phyloP scores from a whole-genome alignment of 2,329 filamentous ascomycete genomes.

The Fusarium euwallaceae region DNA sequence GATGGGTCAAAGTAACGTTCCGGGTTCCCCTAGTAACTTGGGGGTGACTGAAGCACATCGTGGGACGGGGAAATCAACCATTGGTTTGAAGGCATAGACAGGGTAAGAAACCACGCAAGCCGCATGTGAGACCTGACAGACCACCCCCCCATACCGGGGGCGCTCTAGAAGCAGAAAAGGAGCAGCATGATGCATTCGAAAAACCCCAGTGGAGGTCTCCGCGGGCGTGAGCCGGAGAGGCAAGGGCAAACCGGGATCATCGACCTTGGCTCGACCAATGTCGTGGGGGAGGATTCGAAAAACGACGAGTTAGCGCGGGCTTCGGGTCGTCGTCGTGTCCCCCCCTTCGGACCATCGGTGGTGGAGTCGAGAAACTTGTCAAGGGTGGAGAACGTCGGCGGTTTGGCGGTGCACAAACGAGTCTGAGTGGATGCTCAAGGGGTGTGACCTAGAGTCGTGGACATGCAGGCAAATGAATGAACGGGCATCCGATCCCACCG shows the following conservation, averaged over 20 bases:
- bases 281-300: constrained; percentile 17
- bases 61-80: constrained; percentile 17
- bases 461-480: constrained; percentile 32
- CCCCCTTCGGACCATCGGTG: constrained; percentile 44
- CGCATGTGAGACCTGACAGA: constrained; percentile 24
- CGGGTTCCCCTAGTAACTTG: constrained; percentile 8
- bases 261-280: constrained; percentile 34
- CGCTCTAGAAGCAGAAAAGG: background rate
- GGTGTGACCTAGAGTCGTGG: constrained; percentile 19
- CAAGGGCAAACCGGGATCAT: constrained; percentile 19
- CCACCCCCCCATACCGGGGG: background rate
- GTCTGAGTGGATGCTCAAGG: constrained; percentile 25
- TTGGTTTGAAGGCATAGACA: constrained; percentile 21
- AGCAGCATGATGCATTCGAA: constrained; percentile 24
- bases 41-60: constrained; percentile 7
- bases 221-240: constrained; percentile 11
- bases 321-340: constrained; percentile 47
- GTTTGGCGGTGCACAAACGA: constrained; percentile 24
- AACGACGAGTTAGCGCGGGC: constrained; percentile 37
- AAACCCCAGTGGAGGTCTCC: constrained; percentile 36
- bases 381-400: constrained; percentile 35
- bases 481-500: constrained; percentile 19
- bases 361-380: constrained; percentile 38
- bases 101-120: constrained; percentile 19
- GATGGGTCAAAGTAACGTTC: background rate